Percentiles rank a stretch among this genome's conserved stretches.
Conservation (phyloP, 208 protist genomes). For the Leishmania guyanensis region DNA sequence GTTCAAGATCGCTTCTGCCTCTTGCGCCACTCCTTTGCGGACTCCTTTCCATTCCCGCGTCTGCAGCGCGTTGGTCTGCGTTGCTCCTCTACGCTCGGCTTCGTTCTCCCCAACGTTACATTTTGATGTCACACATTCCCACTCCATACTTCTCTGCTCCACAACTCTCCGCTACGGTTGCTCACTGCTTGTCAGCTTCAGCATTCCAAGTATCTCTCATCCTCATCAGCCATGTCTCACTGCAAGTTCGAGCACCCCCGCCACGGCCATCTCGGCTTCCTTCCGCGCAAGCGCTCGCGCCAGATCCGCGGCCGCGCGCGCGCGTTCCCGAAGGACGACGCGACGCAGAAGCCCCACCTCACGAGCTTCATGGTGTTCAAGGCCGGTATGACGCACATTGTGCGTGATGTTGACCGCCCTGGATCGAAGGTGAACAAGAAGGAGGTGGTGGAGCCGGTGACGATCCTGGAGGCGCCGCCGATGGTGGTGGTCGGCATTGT, state of each 20-base stretch:
- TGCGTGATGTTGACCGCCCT: constrained; percentile 97
- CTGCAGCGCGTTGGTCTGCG: too few species aligned
- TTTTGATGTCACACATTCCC: too few species aligned
- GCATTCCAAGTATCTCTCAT: too few species aligned
- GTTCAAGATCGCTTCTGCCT: too few species aligned
- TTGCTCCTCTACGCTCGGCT: too few species aligned
- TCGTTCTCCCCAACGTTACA: too few species aligned
- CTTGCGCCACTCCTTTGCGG: too few species aligned
- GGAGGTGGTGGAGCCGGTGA: constrained; percentile 98
- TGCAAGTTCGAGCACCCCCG: constrained; percentile 98
- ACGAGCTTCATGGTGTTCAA: constrained; percentile 99
- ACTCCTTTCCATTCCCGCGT: too few species aligned
- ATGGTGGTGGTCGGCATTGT: constrained; percentile 99
- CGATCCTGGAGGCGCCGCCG: constrained; percentile 98
- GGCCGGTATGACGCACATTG: constrained; percentile 99
- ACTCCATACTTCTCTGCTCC: too few species aligned
- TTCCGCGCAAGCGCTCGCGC: constrained; percentile 96
- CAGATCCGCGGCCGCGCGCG: constrained; percentile 94
- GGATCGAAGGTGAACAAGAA: constrained; percentile 98
- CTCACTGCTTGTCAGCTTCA: too few species aligned
- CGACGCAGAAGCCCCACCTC: constrained; percentile 94
- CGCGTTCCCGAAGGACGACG: constrained; percentile 97
- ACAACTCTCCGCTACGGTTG: too few species aligned
- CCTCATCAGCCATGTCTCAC: constrained; percentile 73
- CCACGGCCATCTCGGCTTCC: constrained; percentile 98